Evolutionary conservation across 2,329 filamentous ascomycete genomes (phyloP).

Genomic region (Magnaporthiopsis incrustans): DNA sequence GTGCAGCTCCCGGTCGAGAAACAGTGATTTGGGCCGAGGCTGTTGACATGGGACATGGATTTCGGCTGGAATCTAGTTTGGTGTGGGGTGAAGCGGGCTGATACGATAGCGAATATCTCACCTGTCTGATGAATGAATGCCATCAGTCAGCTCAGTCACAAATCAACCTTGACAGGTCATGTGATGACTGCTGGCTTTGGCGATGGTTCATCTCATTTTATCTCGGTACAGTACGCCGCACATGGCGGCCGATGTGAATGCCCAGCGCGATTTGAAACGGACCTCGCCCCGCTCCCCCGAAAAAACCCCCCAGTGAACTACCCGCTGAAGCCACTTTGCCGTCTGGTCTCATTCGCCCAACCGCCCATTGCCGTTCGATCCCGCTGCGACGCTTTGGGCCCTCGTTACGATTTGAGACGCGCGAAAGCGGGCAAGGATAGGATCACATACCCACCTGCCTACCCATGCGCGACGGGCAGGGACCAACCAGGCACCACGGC

Average conservation of each 20-base stretch:
- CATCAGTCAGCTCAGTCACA: too few relatives aligned
- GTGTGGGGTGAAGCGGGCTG: too few relatives aligned
- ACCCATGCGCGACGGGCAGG: not conserved
- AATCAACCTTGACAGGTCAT: not conserved
- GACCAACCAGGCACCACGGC: too few relatives aligned
- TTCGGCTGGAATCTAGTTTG: too few relatives aligned
- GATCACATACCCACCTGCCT: not conserved
- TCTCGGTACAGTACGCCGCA: not conserved
- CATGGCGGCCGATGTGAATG: not conserved
- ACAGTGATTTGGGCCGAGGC: not conserved
- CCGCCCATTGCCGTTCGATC: not conserved
- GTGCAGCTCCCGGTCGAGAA: conserved; percentile 17
- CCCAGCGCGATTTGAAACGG: not conserved
- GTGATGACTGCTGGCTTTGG: not conserved
- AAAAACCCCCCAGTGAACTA: not conserved
- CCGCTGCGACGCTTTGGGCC: not conserved
- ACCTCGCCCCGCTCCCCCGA: not conserved
- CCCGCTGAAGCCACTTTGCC: not conserved
- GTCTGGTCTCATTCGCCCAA: not conserved
- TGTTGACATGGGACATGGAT: not conserved
- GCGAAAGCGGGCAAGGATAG: not conserved
- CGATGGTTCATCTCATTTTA: too few relatives aligned
- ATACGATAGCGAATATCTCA: too few relatives aligned
- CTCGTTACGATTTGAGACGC: not conserved
- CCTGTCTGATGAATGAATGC: too few relatives aligned